Conservation (phyloP, 2,329 filamentous ascomycete species). For the Hymenoscyphus repandus region DNA sequence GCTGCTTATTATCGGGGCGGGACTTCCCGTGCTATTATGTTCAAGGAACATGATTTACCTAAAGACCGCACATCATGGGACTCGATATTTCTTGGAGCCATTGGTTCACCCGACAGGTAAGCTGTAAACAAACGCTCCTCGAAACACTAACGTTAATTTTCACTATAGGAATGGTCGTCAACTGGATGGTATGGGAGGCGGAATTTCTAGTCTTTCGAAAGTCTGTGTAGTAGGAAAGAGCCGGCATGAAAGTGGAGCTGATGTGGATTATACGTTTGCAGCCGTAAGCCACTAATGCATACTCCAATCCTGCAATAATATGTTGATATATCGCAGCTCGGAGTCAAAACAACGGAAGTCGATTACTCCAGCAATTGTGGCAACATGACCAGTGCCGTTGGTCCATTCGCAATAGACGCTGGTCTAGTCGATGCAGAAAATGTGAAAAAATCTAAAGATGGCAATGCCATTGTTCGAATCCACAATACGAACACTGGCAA, state of each 20-base stretch:
- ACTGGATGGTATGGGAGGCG: conserved; percentile 66
- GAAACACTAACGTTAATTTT: neutral
- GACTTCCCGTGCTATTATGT: conserved; percentile 63
- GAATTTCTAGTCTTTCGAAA: conserved; percentile 65
- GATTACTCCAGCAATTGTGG: conserved; percentile 69
- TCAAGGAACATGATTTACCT: conserved; percentile 49
- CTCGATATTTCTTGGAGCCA: conserved; percentile 50
- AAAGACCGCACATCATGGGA: conserved; percentile 40
- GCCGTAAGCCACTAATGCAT: conserved; percentile 38
- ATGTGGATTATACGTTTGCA: conserved; percentile 69
- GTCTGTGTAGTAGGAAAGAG: conserved; percentile 59
- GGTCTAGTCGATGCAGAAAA: conserved; percentile 37
- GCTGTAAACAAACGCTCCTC: neutral
- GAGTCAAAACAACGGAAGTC: conserved; percentile 54
- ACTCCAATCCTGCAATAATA: neutral
- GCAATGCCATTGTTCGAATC: conserved; percentile 48
- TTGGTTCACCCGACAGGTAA: conserved; percentile 57
- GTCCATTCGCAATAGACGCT: conserved; percentile 57
- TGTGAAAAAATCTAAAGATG: conserved; percentile 10
- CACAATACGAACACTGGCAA: conserved; percentile 70
- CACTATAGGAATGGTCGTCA: conserved; percentile 52
- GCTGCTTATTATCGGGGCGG: conserved; percentile 59
- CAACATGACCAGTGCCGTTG: conserved; percentile 66
- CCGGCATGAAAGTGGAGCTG: conserved; percentile 38
- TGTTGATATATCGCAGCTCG: conserved; percentile 24